Evolutionary conservation across 2,329 filamentous ascomycete species (phyloP), one percentile per base, ranked within the genome.

Genomic region (Botrytis pseudocinerea): DNA sequence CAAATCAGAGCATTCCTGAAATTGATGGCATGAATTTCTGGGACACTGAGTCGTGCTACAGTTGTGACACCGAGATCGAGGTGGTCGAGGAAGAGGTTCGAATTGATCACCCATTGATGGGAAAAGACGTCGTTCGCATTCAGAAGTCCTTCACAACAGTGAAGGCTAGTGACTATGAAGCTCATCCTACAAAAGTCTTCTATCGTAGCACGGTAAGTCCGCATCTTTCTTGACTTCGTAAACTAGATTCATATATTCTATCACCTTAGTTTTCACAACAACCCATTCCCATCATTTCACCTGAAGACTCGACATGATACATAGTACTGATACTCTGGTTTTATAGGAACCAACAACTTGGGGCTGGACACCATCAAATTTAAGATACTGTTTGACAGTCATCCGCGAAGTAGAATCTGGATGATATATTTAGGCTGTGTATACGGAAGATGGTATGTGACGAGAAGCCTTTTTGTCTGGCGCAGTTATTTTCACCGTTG

Each of bases 291-390:
- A 18, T 8, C 4, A 3, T 40, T 22, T 40, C 2, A 22, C 16
- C 5, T 14, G 1, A 5, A 10, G 2, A 1, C 0, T n/a, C 16
- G 4, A 10, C 28, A 6, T 22, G 22, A 5, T 28, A 18, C 6
- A 8, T 0, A 3, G 20, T 44, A 57, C 48, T 69, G 12, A 69
- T 20, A 12, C 25, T 42, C 4, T 25, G 38, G 7, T 3, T 38
- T 40, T 8, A 7, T 6, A 69, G 65, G 7, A 10, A 25, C 35
- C 48, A 42, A 54, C 20, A 7, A 20, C 7, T 3, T 69, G 65
- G 65, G 10, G 40, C 2, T 69, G 65, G 65, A n/a, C 12, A 42
- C 65, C 65, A 32, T 69, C 65, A 57, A 69, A 57, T 18, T 51
- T 69, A 42, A 28, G 65, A 35, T 28, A 38, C 9, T 69, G 65